Evolutionary conservation across 768 basidiomycete genomes (phyloP).

Genomic region (Neoboletus subvelutipes): DNA sequence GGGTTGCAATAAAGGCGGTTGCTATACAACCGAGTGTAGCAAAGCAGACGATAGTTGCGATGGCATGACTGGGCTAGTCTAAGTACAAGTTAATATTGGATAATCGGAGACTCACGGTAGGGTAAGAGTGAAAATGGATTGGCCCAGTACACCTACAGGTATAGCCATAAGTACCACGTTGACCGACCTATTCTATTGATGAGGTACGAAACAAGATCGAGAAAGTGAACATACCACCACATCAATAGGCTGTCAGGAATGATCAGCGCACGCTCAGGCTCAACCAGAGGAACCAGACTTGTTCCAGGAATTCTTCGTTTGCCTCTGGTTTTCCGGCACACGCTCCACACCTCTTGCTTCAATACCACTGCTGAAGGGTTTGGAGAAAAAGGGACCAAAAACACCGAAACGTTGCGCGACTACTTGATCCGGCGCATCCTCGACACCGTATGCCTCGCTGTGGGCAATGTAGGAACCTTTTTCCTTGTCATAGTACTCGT

Average conservation of each 20-base stretch:
- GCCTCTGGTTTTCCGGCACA: constrained; percentile 48
- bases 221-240: constrained; percentile 40
- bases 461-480: no score
- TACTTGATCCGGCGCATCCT: constrained; percentile 29
- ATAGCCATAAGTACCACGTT: no score
- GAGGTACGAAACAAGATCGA: background rate
- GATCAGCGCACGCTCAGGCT: constrained; percentile 2
- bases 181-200: no score
- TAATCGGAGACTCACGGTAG: no score
- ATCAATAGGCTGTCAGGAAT: constrained; percentile 38
- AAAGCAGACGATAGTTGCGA: no score
- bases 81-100: no score
- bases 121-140: no score
- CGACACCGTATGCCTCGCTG: constrained; percentile 6
- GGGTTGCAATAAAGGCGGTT: no score
- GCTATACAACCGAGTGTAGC: no score
- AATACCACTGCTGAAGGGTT: constrained; percentile 48
- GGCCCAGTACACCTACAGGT: no score
- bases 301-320: constrained; percentile 45
- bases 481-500: no score
- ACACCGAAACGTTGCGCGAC: constrained; percentile 32
- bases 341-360: constrained; percentile 57
- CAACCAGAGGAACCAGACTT: constrained; percentile 31
- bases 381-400: constrained; percentile 33
- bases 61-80: no score